Base-by-base conservation (phyloP, 2,329 filamentous ascomycete species). In the Ceratocystis eucalypticola region DNA sequence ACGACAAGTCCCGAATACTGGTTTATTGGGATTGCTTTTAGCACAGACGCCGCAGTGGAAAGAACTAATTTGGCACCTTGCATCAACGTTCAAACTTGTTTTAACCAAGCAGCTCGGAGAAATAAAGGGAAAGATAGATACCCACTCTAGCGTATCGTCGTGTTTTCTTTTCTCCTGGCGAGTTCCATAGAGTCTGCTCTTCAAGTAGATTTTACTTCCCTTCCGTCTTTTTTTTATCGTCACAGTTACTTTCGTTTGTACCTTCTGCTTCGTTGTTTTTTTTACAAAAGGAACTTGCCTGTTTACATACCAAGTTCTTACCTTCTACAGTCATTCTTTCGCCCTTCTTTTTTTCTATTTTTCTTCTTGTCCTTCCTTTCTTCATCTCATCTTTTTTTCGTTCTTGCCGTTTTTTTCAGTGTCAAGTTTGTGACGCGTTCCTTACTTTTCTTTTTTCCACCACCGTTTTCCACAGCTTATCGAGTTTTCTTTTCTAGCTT, bases 41-140 rank as follows among this genome's bases (percentile, higher is more conserved):
- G 55, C 53, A 59, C 53, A 57, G 55, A 62, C 44, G 44, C 44
- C 44, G 50, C 50, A 28, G 22, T 17, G 57, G 20, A 64, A 44
- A 37, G 41, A n/a, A 33, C 53, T 59, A 59, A 59, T 62, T 62
- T 62, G 61, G 44, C 44, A 62, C 30, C n/a, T 41, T 45, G 28
- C 53, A 33, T n/a, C 53, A n/a, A 59, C 46, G 22, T 20, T 3
- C 5, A 50, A 50, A 50, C 15, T 28, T 28, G 53, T 37, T n/a
- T 33, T 15, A 33, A 20, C 37, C 10, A 50, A 22, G 22, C 2
- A 50, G 22, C 10, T 50, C 46, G n/a, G 46, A 50, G 22, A 50
- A 50, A 50, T n/a, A 50, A n/a, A 59, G 28, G 53, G 12, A 30
- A 59, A 20, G 48, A 28, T 1, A 33, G 10, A 59, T 55, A 55